Evolutionary conservation across 2,329 filamentous ascomycete species (phyloP).

Genomic region (Conoideocrella luteorostrata): DNA sequence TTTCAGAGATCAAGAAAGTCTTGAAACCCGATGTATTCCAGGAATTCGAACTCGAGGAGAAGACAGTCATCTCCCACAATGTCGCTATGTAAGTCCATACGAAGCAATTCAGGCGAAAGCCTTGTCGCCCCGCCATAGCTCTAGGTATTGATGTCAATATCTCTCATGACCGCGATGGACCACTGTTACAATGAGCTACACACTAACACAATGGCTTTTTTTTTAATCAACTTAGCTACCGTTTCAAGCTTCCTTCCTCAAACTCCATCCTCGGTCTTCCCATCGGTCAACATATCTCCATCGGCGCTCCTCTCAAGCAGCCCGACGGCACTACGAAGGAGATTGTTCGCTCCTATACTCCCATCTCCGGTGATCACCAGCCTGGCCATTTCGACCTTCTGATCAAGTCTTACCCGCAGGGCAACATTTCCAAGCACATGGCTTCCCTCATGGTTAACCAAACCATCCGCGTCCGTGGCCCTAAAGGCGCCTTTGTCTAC

Average conservation of each 20-base stretch:
- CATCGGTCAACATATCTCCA: slow-evolving; percentile 98
- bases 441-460: slow-evolving; percentile 76
- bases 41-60: slow-evolving; percentile 87
- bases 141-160: neutral
- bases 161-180: neutral
- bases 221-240: slow-evolving; percentile 56
- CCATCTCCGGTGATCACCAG: slow-evolving; percentile 82
- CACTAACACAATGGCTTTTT: neutral
- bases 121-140: no score
- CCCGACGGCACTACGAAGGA: slow-evolving; percentile 70
- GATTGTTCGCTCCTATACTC: slow-evolving; percentile 86
- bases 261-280: slow-evolving; percentile 86
- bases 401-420: slow-evolving; percentile 95
- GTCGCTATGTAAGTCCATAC: slow-evolving; percentile 80
- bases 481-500: slow-evolving; percentile 98
- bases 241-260: slow-evolving; percentile 75
- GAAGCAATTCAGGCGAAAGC: no score
- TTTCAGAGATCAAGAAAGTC: slow-evolving; percentile 66
- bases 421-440: slow-evolving; percentile 94
- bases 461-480: slow-evolving; percentile 82
- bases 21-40: slow-evolving; percentile 86
- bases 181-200: neutral
- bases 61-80: slow-evolving; percentile 95
- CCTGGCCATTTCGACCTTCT: slow-evolving; percentile 91
- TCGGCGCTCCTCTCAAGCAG: slow-evolving; percentile 67